phyloP scores from a whole-genome alignment of 169 alveolate genomes.

The Ichthyophthirius multifiliis region DNA sequence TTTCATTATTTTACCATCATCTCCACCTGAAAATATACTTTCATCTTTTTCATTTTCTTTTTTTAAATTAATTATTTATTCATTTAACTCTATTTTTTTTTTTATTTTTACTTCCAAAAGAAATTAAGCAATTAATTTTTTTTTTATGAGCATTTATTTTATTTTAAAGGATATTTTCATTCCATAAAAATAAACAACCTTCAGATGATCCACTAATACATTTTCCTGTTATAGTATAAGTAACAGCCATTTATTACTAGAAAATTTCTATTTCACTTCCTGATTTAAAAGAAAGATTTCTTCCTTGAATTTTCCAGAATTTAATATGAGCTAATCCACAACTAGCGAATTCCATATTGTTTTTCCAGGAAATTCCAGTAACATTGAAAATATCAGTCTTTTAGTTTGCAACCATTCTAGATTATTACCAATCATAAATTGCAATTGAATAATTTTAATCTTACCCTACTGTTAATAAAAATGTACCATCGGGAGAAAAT shows the following conservation, averaged over 20 bases:
- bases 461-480: conserved; percentile 73
- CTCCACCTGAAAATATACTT: conserved; percentile 58
- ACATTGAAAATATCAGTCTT: conserved; percentile 76
- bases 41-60: background rate
- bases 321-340: conserved; percentile 79
- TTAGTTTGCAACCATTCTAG: conserved; percentile 47
- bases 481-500: conserved; percentile 78
- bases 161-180: background rate
- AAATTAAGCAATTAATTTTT: background rate
- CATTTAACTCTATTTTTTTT: background rate
- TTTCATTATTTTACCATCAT: conserved; percentile 68
- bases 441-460: conserved; percentile 80
- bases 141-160: background rate
- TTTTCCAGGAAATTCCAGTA: conserved; percentile 65
- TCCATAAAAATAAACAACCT: conserved; percentile 12
- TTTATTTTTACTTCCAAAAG: conserved; percentile 6
- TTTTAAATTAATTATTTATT: background rate
- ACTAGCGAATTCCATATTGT: conserved; percentile 67
- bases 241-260: conserved; percentile 57
- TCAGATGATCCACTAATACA: conserved; percentile 6
- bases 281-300: conserved; percentile 54
- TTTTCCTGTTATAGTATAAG: conserved; percentile 48
- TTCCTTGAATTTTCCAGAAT: conserved; percentile 75
- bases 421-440: conserved; percentile 73
- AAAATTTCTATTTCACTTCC: conserved; percentile 36